Evolutionary conservation across 345 rosid genomes (phyloP), one percentile per base, ranked within the genome.

Genomic region (Trapa incisa): DNA sequence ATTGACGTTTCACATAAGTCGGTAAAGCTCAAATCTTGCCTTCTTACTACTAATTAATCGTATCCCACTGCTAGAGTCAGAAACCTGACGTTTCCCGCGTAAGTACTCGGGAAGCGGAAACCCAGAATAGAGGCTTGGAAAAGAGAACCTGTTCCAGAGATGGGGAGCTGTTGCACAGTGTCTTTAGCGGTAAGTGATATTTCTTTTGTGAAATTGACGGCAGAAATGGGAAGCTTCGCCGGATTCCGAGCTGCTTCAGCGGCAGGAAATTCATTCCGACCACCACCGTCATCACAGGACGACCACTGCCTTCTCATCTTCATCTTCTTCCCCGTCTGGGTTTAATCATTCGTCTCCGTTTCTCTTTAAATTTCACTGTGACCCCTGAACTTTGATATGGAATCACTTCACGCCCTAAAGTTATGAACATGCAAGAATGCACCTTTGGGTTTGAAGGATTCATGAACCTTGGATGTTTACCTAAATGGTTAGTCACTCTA

Each of bases 141-240:
- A 5, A 33, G 63, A 58, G 37, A 58, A 58, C 63, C 63, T 58
- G 63, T 58, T 58, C 63, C 35, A 29, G 38, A 32, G 37, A 58
- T 32, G 63, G 9, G 37, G 38, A 32, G 63, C 63, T 58, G 63
- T 38, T n/a, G 38, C 63, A 10, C 14, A 58, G 37, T 11, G 63
- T 37, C 63, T 58, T 58, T 38, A 33, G 38, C 38, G 8, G 11
- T 3, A 58, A 58, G 15, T 13, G 37, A 32, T 13, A 16, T 16
- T 58, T 32, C 37, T 58, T 36, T 8, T 2, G 63, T 9, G 63
- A 58, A 32, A 32, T 2, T 32, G 37, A 16, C 0, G 38, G 38
- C 38, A 35, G 63, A 37, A 58, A 8, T 9, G 63, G 63, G 3
- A 29, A 35, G 13, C 16, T 58, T 35, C 37, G 37, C 38, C 63